Base-by-base conservation (phyloP, 805 yeast genomes). In the Metschnikowia baotianmanensis region DNA sequence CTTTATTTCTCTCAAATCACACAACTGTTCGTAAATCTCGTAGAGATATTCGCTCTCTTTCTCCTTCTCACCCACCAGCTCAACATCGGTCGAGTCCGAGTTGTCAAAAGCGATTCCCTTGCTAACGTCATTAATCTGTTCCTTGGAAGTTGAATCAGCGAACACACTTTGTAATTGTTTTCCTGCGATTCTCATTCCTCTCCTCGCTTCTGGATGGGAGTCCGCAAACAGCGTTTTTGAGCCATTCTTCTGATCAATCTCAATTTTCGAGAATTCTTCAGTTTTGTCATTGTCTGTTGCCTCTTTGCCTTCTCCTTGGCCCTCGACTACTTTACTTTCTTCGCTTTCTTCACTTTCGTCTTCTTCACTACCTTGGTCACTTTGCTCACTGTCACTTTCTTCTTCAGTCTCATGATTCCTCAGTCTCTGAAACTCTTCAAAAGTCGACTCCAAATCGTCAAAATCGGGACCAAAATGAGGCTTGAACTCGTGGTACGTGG, bases 41-140 rank as follows among this genome's bases (percentile, higher is more conserved):
- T 31, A 30, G 11, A 42, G 26, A 31, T 35, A 29, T 11, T 23
- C 37, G 26, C n/a, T 4, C 5, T 34, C 35, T 6, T 31, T 31
- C 2, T 21, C 33, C 17, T 21, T 25, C 28, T 41, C 48, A 3
- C 15, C 31, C 8, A 10, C 30, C 45, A 45, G 48, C 9, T 45
- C 48, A 21, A 45, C 48, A 25, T 45, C 48, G 8, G 48, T 45
- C 5, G 48, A 45, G 34, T 45, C 48, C 9, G 45, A 41, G 30
- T 28, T 38, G 30, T 45, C 43, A 20, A 45, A 42, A 16, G 15
- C 34, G 3, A 36, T 7, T 9, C 17, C 23, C 17, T 38, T 34
- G 3, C 30, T 5, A 11, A 19, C 26, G 10, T 15, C 31, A 1
- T 15, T 19, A 8, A 16, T 17, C 18, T 18, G 6, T 1, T 26